These are phyloP conservation scores for Paramecium octaurelia DNA, from an alignment of 73 alveolate species.

Conservation along the genomic window DNA sequence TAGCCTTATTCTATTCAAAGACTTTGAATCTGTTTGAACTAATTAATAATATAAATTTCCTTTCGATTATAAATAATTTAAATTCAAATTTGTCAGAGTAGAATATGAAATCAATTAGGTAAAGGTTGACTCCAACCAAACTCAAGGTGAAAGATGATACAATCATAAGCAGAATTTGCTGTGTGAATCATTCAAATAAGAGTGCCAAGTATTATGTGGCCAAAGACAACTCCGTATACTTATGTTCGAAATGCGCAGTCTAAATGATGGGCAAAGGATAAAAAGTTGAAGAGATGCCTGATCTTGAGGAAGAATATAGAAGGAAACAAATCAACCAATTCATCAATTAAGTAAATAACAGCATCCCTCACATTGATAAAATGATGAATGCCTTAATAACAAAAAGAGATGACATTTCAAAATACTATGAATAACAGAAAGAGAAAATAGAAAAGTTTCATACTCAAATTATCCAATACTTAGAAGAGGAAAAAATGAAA, in stretches of 20 bases:
- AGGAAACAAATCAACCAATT: not conserved
- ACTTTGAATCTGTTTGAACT: not conserved
- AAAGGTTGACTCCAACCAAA: not conserved
- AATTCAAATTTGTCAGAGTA: not conserved
- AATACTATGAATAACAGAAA: not conserved
- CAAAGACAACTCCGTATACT: not conserved
- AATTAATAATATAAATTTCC: not conserved
- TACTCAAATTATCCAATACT: not conserved
- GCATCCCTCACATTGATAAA: not conserved
- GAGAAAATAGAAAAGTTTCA: not conserved
- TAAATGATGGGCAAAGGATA: not conserved
- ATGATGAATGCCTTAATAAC: not conserved
- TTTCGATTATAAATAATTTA: not conserved
- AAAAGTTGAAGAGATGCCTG: not conserved
- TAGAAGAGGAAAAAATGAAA: not conserved
- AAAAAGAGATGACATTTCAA: not conserved
- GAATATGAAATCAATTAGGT: not conserved
- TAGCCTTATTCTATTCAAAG: not conserved
- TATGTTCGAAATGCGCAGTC: not conserved
- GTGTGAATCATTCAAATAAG: not conserved
- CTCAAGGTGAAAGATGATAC: not conserved
- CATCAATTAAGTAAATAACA: not conserved
- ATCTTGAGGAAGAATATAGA: not conserved
- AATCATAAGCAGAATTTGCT: not conserved
- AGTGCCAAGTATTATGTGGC: not conserved